Evolutionary conservation across 257 asterid species (phyloP).

Genomic region (Schizonepeta tenuifolia): DNA sequence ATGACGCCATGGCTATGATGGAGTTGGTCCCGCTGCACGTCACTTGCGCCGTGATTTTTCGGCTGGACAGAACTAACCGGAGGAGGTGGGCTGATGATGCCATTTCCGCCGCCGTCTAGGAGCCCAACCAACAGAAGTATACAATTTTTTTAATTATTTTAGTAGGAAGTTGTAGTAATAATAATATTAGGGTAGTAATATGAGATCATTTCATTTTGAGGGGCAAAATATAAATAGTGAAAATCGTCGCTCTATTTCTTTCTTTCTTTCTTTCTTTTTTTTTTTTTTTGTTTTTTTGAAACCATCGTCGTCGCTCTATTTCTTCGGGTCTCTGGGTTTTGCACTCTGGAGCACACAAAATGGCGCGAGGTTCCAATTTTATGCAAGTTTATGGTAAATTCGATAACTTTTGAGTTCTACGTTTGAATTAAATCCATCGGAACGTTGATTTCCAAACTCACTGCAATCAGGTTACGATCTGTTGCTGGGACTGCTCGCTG

Average conservation of each 20-base stretch:
- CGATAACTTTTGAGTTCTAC: neutral
- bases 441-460: slow-evolving; percentile 23
- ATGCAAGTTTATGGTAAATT: slow-evolving; percentile 46
- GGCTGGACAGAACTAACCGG: slow-evolving; percentile 65
- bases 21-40: slow-evolving; percentile 50
- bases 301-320: neutral
- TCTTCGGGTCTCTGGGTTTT: slow-evolving; percentile 31
- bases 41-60: slow-evolving; percentile 80
- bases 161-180: too few species aligned
- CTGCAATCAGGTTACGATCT: slow-evolving; percentile 70
- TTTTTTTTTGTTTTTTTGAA: too few species aligned
- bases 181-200: neutral
- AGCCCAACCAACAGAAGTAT: too few species aligned
- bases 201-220: neutral
- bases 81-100: slow-evolving; percentile 52
- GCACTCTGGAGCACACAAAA: slow-evolving; percentile 15
- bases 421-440: slow-evolving; percentile 7
- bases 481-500: slow-evolving; percentile 81
- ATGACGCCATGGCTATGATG: slow-evolving; percentile 75
- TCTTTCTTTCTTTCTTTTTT: too few species aligned
- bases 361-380: slow-evolving; percentile 43
- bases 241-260: neutral
- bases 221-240: slow-evolving; percentile 11
- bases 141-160: too few species aligned
- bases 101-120: slow-evolving; percentile 38